phyloP scores from a whole-genome alignment of 2,329 filamentous ascomycete species.

The Colletotrichum liaoningense region DNA sequence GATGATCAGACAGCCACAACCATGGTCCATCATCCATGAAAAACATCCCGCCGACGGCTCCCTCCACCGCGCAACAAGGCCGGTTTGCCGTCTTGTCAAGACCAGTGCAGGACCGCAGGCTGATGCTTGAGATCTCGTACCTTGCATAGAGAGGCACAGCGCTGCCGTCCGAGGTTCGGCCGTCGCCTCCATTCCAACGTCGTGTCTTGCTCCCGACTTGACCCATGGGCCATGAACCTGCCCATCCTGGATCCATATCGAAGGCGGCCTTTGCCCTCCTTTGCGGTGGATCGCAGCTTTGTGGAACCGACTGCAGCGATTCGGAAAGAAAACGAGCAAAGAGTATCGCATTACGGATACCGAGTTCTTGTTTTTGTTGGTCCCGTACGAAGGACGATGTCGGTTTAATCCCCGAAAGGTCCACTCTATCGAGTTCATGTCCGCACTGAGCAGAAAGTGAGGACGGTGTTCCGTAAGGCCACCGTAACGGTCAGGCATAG shows the following conservation, averaged over 20 bases:
- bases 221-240: background rate
- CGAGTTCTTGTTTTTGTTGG: slow-evolving; percentile 10
- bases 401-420: slow-evolving; percentile 20
- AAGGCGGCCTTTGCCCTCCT: background rate
- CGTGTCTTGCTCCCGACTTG: slow-evolving; percentile 24
- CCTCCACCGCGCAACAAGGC: slow-evolving; percentile 23
- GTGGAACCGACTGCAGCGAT: background rate
- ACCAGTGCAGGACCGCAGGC: slow-evolving; percentile 22
- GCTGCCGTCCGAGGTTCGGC: slow-evolving; percentile 32
- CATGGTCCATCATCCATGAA: slow-evolving; percentile 28
- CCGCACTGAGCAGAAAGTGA: slow-evolving; percentile 15
- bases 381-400: slow-evolving; percentile 1
- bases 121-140: slow-evolving; percentile 33
- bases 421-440: slow-evolving; percentile 14
- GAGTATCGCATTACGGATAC: slow-evolving; percentile 5
- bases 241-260: slow-evolving; percentile 5
- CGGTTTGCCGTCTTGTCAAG: slow-evolving; percentile 29
- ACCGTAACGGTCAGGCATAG: slow-evolving; percentile 1
- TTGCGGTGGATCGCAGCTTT: slow-evolving; percentile 10
- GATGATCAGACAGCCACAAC: slow-evolving; percentile 38
- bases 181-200: slow-evolving; percentile 28
- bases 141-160: slow-evolving; percentile 30
- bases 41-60: slow-evolving; percentile 15
- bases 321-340: background rate
- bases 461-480: slow-evolving; percentile 21